Conservation (phyloP, 345 rosid genomes). For the Hypericum perforatum region DNA sequence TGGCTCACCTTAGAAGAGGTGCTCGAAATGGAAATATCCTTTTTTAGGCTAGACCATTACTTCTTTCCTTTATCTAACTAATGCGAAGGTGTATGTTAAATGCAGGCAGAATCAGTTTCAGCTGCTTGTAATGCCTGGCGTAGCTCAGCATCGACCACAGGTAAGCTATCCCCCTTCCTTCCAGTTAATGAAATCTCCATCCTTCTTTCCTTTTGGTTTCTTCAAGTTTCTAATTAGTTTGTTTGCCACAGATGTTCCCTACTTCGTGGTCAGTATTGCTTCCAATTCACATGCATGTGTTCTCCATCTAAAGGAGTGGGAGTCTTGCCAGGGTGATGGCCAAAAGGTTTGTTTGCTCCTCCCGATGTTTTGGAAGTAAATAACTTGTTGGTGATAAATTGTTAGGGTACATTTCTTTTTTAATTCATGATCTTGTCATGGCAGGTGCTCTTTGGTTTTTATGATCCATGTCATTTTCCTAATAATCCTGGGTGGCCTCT, state of each 20-base stretch:
- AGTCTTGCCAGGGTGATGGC: slow-evolving; percentile 49
- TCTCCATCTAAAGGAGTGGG: slow-evolving; percentile 62
- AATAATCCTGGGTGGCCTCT: slow-evolving; percentile 97
- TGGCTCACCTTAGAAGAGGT: slow-evolving; percentile 70
- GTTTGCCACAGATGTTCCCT: slow-evolving; percentile 56
- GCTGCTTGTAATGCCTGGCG: slow-evolving; percentile 85
- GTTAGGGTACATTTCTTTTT: too few relatives aligned
- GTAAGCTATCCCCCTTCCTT: slow-evolving; percentile 18
- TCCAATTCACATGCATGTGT: slow-evolving; percentile 47
- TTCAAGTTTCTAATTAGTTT: not conserved
- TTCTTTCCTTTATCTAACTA: slow-evolving; percentile 2
- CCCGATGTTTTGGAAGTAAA: not conserved
- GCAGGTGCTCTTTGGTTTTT: slow-evolving; percentile 80
- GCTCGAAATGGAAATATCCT: slow-evolving; percentile 1
- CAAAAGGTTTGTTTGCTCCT: slow-evolving; percentile 50
- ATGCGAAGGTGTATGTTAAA: not conserved
- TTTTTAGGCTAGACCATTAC: not conserved
- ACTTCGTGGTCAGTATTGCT: slow-evolving; percentile 56
- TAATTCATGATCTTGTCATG: not conserved
- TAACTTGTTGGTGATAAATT: not conserved
- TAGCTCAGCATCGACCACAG: slow-evolving; percentile 50
- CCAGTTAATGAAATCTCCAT: not conserved
- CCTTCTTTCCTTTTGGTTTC: not conserved
- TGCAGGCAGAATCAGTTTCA: slow-evolving; percentile 65
- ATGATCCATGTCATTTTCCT: slow-evolving; percentile 87